Evolutionary conservation across 1,139 yeast genomes (phyloP).

Genomic region (Arxiozyma slooffiae): DNA sequence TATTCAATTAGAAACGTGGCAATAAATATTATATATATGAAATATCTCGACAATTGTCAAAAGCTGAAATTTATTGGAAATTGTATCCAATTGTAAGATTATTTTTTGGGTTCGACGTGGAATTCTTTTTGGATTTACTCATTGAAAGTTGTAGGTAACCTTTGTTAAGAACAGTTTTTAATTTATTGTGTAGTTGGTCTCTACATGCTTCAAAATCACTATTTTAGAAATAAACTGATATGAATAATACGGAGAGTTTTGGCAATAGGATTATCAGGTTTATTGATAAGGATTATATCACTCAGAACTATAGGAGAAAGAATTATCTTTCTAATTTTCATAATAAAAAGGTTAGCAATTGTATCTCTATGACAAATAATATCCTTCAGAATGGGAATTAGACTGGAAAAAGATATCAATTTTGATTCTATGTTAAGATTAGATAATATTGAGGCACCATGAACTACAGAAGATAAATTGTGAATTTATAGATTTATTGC

Average conservation of each 20-base stretch:
- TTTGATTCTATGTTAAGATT: conserved; percentile 27
- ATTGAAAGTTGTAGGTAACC: conserved; percentile 60
- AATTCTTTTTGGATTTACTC: conserved; percentile 53
- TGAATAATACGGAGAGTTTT: conserved; percentile 34
- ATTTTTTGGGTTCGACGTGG: conserved; percentile 66
- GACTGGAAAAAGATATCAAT: conserved; percentile 12
- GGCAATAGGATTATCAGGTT: conserved; percentile 37
- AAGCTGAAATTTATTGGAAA: conserved; percentile 76
- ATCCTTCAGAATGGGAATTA: background rate
- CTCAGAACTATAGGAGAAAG: no score
- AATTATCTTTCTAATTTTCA: conserved; percentile 5
- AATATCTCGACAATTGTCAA: conserved; percentile 50
- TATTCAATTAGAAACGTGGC: conserved; percentile 74
- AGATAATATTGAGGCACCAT: conserved; percentile 34
- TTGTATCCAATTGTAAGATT: conserved; percentile 74
- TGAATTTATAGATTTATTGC: conserved; percentile 64
- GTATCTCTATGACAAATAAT: no score
- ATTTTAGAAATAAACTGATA: conserved; percentile 60
- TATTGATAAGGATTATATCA: conserved; percentile 29
- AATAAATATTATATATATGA: conserved; percentile 50
- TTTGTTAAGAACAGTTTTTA: conserved; percentile 55
- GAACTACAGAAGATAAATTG: conserved; percentile 52
- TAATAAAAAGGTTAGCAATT: background rate
- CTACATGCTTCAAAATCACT: conserved; percentile 52
- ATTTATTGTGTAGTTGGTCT: conserved; percentile 65